Percentiles rank a stretch among this genome's conserved stretches.
Evolutionary conservation across 805 yeast species (phyloP).

Genomic region (Ogataea trehaloabstinens): DNA sequence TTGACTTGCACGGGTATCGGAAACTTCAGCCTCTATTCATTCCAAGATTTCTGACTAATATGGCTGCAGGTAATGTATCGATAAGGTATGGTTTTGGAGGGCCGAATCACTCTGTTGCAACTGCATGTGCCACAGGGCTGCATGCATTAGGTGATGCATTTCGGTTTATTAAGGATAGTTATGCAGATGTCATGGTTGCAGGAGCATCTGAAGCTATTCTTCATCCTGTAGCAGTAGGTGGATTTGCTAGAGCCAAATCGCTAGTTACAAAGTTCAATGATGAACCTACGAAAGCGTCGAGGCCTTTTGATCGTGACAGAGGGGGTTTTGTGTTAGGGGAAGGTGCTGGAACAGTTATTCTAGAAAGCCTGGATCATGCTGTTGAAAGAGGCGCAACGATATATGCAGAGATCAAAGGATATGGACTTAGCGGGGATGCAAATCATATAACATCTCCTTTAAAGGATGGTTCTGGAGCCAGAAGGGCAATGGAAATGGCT

Average conservation of each 20-base stretch:
- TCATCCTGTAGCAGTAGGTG: constrained; percentile 84
- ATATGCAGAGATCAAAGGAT: constrained; percentile 81
- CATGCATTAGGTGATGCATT: constrained; percentile 93
- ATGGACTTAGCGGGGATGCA: constrained; percentile 91
- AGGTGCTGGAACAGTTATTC: constrained; percentile 79
- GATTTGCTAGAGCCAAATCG: constrained; percentile 87
- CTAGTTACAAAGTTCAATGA: constrained; percentile 64
- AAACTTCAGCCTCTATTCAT: constrained; percentile 83
- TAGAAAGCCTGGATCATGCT: constrained; percentile 82
- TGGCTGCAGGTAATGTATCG: constrained; percentile 93
- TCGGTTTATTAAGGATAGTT: constrained; percentile 73
- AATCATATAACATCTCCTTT: constrained; percentile 91
- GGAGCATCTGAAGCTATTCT: constrained; percentile 92
- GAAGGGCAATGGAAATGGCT: constrained; percentile 78
- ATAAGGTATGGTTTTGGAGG: constrained; percentile 77
- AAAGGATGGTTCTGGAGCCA: constrained; percentile 81
- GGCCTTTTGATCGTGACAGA: constrained; percentile 82
- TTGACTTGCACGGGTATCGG: constrained; percentile 51
- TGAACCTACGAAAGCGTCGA: constrained; percentile 61
- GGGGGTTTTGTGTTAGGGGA: constrained; percentile 92
- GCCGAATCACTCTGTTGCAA: constrained; percentile 82
- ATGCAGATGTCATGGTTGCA: constrained; percentile 83
- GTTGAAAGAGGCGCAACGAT: constrained; percentile 58
- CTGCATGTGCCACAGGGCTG: constrained; percentile 97
- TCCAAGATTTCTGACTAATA: constrained; percentile 79